Base-by-base conservation (phyloP, 139 green algal species). In the Chlorella sp. region DNA sequence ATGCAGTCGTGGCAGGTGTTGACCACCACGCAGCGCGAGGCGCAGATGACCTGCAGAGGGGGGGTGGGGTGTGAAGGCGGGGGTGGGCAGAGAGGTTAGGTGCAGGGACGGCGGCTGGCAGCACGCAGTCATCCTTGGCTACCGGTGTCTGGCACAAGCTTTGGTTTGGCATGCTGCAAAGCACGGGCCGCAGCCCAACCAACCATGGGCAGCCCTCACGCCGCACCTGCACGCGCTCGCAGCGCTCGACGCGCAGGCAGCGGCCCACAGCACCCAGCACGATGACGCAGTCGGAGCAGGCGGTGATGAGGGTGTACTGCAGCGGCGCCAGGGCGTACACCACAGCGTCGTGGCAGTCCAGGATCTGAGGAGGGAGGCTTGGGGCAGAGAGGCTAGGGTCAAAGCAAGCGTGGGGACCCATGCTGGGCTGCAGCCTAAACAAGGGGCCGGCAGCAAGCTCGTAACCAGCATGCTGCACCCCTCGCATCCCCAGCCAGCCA, bases 251-350 rank as follows among this genome's bases (percentile, higher is more conserved):
- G 11, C 94, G 85, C 65, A 98, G 75, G 82, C 93, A 65, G 6
- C 90, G 83, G 1, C 92, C 91, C 56, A 92, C 93, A 19, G 95
- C 92, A 4, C 94, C 94, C 60, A 94, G 65, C 76, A 98, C 85
- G 43, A 96, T 87, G 28, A 98, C 93, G 90, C 94, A 96, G 89
- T 98, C 94, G 32, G 73, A 91, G 88, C 95, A 98, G 80, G 90
- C 91, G 41, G 85, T 90, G n/a, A 98, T 83, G 44, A 90, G 88
- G 20, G 90, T 92, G 40, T 90, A 90, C 82, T 95, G 88, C 80
- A 98, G 85, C 9, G 94, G 94, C 32, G 94, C 92, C 56, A 98
- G 92, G 17, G 90, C 81, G 86, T 98, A 98, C n/a, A 98, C 90
- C 41, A 95, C 85, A 3, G 90, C 90, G 80, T 98, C 95, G 77